Evolutionary conservation across 352 stramenopile species (phyloP).

Genomic region (Phytophthora palmivora): DNA sequence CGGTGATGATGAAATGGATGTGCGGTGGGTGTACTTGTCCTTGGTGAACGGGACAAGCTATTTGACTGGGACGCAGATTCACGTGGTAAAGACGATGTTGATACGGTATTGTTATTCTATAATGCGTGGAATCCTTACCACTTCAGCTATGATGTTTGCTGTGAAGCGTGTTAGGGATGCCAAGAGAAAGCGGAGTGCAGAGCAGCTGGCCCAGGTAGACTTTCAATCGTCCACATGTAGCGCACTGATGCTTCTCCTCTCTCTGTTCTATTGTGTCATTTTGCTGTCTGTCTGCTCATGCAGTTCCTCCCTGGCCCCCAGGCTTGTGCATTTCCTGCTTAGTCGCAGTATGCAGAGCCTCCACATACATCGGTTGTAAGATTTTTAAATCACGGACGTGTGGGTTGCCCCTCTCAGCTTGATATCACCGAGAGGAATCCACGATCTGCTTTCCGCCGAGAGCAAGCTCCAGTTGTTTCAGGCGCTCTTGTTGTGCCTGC

Average conservation of each 20-base stretch:
- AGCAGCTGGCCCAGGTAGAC: slow-evolving; percentile 37
- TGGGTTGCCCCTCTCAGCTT: slow-evolving; percentile 30
- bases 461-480: slow-evolving; percentile 63
- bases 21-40: slow-evolving; percentile 3
- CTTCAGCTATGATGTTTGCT: slow-evolving; percentile 35
- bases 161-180: slow-evolving; percentile 28
- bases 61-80: slow-evolving; percentile 15
- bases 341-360: slow-evolving; percentile 33
- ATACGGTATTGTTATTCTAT: slow-evolving; percentile 38
- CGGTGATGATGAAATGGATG: slow-evolving; percentile 20
- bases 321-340: slow-evolving; percentile 32
- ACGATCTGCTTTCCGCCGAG: slow-evolving; percentile 51
- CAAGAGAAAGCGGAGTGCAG: slow-evolving; percentile 31
- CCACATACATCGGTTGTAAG: slow-evolving; percentile 30
- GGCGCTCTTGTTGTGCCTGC: slow-evolving; percentile 48
- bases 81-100: slow-evolving; percentile 29
- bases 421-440: slow-evolving; percentile 40
- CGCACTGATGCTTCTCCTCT: slow-evolving; percentile 34
- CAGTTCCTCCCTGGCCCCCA: slow-evolving; percentile 20
- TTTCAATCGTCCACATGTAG: slow-evolving; percentile 33
- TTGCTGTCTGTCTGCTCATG: slow-evolving; percentile 34
- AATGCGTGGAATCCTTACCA: slow-evolving; percentile 21
- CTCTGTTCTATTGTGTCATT: slow-evolving; percentile 44
- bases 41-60: slow-evolving; percentile 5
- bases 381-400: slow-evolving; percentile 20